Evolutionary conservation across 805 yeast species (phyloP), one percentile per base, ranked within the genome.

Genomic region (Metschnikowia hibisci): DNA sequence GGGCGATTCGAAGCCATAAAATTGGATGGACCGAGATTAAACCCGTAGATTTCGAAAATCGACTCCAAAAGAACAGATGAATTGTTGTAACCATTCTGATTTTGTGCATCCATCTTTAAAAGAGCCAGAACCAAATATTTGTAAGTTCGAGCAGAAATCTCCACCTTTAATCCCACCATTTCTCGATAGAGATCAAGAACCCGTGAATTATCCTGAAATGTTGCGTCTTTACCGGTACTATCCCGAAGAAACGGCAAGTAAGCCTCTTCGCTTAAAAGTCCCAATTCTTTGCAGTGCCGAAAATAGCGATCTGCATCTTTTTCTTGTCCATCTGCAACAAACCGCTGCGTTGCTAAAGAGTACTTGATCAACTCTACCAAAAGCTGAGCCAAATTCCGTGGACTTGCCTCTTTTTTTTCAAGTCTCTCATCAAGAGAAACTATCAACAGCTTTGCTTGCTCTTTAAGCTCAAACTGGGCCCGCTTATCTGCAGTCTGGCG

Each of bases 31-130:
- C 33, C 44, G 13, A 43, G 25, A 2, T 55, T 41, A 18, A 66
- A 53, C 1, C 67, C 66, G 46, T 64, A 55, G 47, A 62, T 52
- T 23, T 67, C 66, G 32, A 67, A 57, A 7, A 68, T 59, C 5
- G 63, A 53, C 33, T 57, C 57, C 25, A 51, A 46, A 27, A 69
- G 66, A 45, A 52, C 49, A 60, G 49, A 44, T 46, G 66, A 31
- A 48, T 53, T 74, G 60, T 61, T 25, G 60, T 48, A 31, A 41
- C 55, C 49, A 32, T 46, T 41, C 54, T 54, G 6, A 58, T 57
- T 38, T 49, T 54, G 50, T 40, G 58, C 18, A 58, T 48, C 58
- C 48, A 54, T 37, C 41, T 47, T 35, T 55, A 64, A 31, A 28
- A 67, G 55, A 5, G 73, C 62, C 40, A 52, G 47, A 54, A 67